These are phyloP conservation scores for Ogataea neopini DNA, from an alignment of 805 yeast species.

Conservation along the genomic window DNA sequence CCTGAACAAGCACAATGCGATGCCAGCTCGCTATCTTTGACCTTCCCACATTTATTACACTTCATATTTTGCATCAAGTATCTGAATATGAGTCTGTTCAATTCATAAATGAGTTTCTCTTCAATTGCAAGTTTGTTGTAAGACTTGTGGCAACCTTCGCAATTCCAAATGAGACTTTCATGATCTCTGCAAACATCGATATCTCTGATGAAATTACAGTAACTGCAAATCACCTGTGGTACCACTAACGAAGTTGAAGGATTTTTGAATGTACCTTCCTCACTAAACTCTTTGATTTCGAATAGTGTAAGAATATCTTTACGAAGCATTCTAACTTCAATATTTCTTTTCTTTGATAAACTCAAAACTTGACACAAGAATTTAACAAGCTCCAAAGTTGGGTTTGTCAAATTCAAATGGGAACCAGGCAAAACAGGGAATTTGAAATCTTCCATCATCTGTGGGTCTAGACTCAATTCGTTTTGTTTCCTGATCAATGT, in stretches of 20 bases:
- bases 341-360: slow-evolving; percentile 59
- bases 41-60: slow-evolving; percentile 73
- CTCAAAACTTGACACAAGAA: slow-evolving; percentile 69
- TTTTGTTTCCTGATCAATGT: slow-evolving; percentile 68
- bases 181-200: slow-evolving; percentile 80
- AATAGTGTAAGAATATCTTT: slow-evolving; percentile 71
- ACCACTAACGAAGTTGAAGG: slow-evolving; percentile 73
- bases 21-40: slow-evolving; percentile 69
- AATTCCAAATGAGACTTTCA: slow-evolving; percentile 52
- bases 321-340: slow-evolving; percentile 75
- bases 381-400: slow-evolving; percentile 80
- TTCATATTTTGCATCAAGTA: slow-evolving; percentile 78
- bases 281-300: slow-evolving; percentile 83
- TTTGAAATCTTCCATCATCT: slow-evolving; percentile 60
- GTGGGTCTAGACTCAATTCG: slow-evolving; percentile 69
- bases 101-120: slow-evolving; percentile 71
- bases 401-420: slow-evolving; percentile 57
- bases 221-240: slow-evolving; percentile 71
- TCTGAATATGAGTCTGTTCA: slow-evolving; percentile 53
- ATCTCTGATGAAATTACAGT: slow-evolving; percentile 73
- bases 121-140: slow-evolving; percentile 73
- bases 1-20: slow-evolving; percentile 89
- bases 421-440: slow-evolving; percentile 83
- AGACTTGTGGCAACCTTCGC: slow-evolving; percentile 63
- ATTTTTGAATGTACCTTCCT: slow-evolving; percentile 67